Evolutionary conservation across 2,329 filamentous ascomycete species (phyloP).

Genomic region (Metarhizium album): DNA sequence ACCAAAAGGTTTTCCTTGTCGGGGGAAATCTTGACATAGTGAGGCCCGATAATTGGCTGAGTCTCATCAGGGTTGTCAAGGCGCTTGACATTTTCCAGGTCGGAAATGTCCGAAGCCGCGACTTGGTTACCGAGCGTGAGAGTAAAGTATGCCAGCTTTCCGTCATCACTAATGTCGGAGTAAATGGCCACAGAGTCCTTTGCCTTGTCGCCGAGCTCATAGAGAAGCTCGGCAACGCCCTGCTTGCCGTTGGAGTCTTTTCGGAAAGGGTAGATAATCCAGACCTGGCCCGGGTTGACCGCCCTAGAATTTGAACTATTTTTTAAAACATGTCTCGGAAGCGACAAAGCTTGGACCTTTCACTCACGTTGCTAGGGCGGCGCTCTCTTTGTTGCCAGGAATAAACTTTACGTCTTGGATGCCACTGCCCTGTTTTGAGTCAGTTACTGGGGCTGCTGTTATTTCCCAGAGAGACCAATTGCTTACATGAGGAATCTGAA

Average conservation of each 20-base stretch:
- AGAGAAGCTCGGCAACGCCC: slow-evolving; percentile 47
- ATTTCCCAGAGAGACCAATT: fast-evolving
- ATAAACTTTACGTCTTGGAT: slow-evolving; percentile 59
- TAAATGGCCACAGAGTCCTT: slow-evolving; percentile 48
- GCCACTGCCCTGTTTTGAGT: slow-evolving; percentile 32
- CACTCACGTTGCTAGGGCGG: slow-evolving; percentile 42
- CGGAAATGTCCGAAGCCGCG: slow-evolving; percentile 49
- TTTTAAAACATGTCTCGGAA: neutral
- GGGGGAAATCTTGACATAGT: slow-evolving; percentile 53
- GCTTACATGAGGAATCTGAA: slow-evolving; percentile 45
- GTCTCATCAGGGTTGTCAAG: slow-evolving; percentile 48
- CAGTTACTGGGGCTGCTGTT: neutral
- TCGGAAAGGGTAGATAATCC: slow-evolving; percentile 55
- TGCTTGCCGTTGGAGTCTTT: slow-evolving; percentile 42
- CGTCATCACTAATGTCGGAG: slow-evolving; percentile 48
- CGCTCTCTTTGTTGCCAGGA: slow-evolving; percentile 45
- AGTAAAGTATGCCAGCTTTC: slow-evolving; percentile 48
- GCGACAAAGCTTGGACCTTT: neutral
- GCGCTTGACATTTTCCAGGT: slow-evolving; percentile 48
- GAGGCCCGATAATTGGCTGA: slow-evolving; percentile 49
- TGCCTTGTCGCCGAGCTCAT: slow-evolving; percentile 45
- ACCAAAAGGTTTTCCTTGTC: slow-evolving; percentile 55
- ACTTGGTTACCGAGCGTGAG: slow-evolving; percentile 52
- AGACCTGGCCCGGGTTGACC: slow-evolving; percentile 48
- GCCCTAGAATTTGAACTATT: slow-evolving; percentile 25